These are phyloP conservation scores for Suillus tomentosus DNA, from an alignment of 768 basidiomycete species.

Conservation along the genomic window DNA sequence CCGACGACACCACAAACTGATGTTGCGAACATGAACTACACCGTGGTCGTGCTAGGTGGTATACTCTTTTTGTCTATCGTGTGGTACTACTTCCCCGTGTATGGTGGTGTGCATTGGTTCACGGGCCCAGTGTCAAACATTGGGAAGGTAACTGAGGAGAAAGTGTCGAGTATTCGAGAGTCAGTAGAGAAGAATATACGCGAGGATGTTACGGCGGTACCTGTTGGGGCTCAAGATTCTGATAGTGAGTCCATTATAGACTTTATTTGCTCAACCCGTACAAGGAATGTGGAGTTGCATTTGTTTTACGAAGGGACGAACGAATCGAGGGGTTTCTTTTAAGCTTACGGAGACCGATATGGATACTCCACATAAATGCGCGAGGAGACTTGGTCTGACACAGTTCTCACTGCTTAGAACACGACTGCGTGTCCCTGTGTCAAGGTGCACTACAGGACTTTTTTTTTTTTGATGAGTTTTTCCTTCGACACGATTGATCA, in stretches of 20 bases:
- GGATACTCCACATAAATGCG: too few species aligned
- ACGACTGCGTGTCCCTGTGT: too few species aligned
- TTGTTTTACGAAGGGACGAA: background rate
- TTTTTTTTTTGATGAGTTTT: too few species aligned
- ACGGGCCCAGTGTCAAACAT: constrained; percentile 61
- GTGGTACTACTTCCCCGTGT: constrained; percentile 71
- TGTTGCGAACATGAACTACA: constrained; percentile 67
- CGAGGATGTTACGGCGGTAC: background rate
- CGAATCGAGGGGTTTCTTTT: background rate
- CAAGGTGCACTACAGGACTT: too few species aligned
- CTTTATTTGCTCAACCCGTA: background rate
- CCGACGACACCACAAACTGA: constrained; percentile 51
- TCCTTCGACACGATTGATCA: too few species aligned
- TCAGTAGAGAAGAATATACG: constrained; percentile 12
- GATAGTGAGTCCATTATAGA: background rate
- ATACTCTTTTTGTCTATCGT: constrained; percentile 54
- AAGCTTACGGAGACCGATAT: too few species aligned
- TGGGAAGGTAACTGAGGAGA: constrained; percentile 16
- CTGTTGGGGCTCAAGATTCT: background rate
- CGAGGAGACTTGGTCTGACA: too few species aligned
- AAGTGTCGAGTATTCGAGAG: background rate
- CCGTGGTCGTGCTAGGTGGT: constrained; percentile 64
- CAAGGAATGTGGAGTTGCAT: background rate
- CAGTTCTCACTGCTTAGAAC: too few species aligned
- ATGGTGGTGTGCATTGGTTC: constrained; percentile 76